These are phyloP conservation scores for Fusarium nygamai DNA, from an alignment of 2,329 filamentous ascomycete species.

Conservation along the genomic window DNA sequence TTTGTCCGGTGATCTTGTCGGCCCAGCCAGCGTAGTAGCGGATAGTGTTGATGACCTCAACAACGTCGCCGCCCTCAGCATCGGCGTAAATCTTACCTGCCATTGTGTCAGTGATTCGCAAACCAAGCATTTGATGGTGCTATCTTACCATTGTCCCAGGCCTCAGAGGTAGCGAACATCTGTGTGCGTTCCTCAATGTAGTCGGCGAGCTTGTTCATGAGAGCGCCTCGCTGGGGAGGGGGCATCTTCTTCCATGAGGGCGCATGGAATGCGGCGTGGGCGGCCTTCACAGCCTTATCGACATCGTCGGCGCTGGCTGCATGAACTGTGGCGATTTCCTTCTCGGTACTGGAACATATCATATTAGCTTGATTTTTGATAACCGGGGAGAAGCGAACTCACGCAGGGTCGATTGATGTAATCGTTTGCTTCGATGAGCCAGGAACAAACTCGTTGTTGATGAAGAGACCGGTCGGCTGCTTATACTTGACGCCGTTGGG, in stretches of 20 bases:
- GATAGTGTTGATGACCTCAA: constrained; percentile 50
- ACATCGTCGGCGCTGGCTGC: constrained; percentile 44
- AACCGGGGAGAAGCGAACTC: neutral
- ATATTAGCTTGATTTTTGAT: neutral
- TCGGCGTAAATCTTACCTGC: constrained; percentile 70
- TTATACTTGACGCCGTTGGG: constrained; percentile 80
- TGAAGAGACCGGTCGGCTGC: constrained; percentile 81
- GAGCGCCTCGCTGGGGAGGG: constrained; percentile 69
- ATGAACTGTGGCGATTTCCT: constrained; percentile 44
- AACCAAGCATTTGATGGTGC: constrained; percentile 50
- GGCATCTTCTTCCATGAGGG: constrained; percentile 75
- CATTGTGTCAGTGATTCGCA: neutral
- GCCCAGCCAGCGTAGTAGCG: constrained; percentile 74
- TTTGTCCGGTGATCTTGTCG: constrained; percentile 86
- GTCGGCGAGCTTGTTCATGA: constrained; percentile 74
- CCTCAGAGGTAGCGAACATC: constrained; percentile 64
- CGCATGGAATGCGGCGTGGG: constrained; percentile 73
- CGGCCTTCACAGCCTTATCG: constrained; percentile 51
- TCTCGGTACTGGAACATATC: constrained; percentile 38
- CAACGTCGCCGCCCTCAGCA: constrained; percentile 68
- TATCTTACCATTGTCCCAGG: constrained; percentile 67
- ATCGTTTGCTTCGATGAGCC: constrained; percentile 41
- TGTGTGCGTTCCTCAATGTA: constrained; percentile 68
- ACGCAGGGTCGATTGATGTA: constrained; percentile 46
- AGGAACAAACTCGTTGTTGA: constrained; percentile 83